Percentiles rank a stretch among this genome's conserved stretches.
Conservation (phyloP, 1,284 basidiomycete species). For the Ustilago loliicola region DNA sequence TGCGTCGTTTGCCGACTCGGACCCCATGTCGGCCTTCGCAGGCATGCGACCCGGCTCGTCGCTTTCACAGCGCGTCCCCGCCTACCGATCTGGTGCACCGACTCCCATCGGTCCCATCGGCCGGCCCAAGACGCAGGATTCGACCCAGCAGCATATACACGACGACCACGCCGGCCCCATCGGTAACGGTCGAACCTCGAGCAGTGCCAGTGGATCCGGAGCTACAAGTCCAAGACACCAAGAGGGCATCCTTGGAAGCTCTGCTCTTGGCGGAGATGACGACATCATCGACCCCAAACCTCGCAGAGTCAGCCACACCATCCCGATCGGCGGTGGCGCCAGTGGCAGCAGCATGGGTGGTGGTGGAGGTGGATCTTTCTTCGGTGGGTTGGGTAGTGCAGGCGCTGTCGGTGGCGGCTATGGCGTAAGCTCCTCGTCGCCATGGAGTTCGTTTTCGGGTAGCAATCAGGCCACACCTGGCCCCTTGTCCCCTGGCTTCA, state of each 20-base stretch:
- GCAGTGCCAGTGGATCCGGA: constrained; percentile 48
- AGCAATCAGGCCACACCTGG: constrained; percentile 45
- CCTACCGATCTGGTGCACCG: constrained; percentile 45
- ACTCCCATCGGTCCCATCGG: constrained; percentile 68
- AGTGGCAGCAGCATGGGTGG: constrained; percentile 40
- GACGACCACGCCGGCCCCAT: constrained; percentile 41
- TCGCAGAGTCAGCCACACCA: constrained; percentile 57
- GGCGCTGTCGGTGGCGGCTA: constrained; percentile 44
- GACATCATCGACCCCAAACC: constrained; percentile 67
- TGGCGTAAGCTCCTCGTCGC: constrained; percentile 47
- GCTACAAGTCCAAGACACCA: constrained; percentile 49
- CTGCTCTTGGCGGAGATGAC: constrained; percentile 69
- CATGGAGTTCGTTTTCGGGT: constrained; percentile 50
- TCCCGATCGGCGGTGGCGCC: constrained; percentile 50
- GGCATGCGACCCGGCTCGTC: constrained; percentile 51
- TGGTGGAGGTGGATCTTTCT: constrained; percentile 41
- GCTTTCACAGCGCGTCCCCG: constrained; percentile 46
- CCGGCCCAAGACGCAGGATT: constrained; percentile 56
- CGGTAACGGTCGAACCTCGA: constrained; percentile 50
- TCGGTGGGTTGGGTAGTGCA: constrained; percentile 28
- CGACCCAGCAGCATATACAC: constrained; percentile 40
- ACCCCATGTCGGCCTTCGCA: constrained; percentile 45
- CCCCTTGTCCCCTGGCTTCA: constrained; percentile 39
- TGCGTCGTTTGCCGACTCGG: constrained; percentile 45
- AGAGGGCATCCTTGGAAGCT: constrained; percentile 68